Conservation (phyloP, 2,329 filamentous ascomycete species). For the Parastagonospora avenae region DNA sequence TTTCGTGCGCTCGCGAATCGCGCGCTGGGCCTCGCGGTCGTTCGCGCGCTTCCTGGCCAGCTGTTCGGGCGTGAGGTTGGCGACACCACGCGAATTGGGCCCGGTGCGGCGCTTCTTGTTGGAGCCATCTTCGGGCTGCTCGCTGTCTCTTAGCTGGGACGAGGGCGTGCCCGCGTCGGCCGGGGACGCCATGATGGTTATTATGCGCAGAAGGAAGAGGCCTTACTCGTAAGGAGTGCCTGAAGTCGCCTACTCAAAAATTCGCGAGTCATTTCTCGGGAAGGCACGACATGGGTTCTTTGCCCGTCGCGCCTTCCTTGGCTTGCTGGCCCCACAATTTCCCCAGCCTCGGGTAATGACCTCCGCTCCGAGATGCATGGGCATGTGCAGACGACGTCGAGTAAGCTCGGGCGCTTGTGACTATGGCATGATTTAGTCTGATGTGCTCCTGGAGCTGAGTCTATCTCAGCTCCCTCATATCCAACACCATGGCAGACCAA, state of each 20-base stretch:
- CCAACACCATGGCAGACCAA: conserved; percentile 30
- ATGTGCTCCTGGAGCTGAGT: background rate
- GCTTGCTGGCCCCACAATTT: conserved; percentile 1
- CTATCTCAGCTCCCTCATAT: background rate
- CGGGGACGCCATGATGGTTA: conserved; percentile 29
- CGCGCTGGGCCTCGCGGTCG: conserved; percentile 84
- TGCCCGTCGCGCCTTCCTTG: background rate
- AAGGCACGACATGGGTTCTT: conserved; percentile 1
- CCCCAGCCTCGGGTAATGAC: conserved; percentile 2
- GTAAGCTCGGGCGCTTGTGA: background rate
- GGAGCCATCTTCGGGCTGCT: conserved; percentile 16
- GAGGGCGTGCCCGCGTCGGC: conserved; percentile 26
- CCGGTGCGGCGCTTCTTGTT: conserved; percentile 45
- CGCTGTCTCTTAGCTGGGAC: conserved; percentile 20
- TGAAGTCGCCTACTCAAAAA: conserved; percentile 11
- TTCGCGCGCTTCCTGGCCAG: conserved; percentile 89
- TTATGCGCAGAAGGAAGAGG: conserved; percentile 7
- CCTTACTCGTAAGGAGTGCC: conserved; percentile 7
- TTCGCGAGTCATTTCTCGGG: conserved; percentile 16
- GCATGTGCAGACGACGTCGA: background rate
- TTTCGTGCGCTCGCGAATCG: conserved; percentile 82
- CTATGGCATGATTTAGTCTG: background rate
- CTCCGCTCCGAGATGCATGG: background rate
- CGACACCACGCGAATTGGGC: conserved; percentile 71
- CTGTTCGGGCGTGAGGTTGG: conserved; percentile 85